A percentile compares a stretch with the other conserved stretches of the same genome.
phyloP scores from a whole-genome alignment of 164 flowering plant genomes.

The Liquidambar formosana region DNA sequence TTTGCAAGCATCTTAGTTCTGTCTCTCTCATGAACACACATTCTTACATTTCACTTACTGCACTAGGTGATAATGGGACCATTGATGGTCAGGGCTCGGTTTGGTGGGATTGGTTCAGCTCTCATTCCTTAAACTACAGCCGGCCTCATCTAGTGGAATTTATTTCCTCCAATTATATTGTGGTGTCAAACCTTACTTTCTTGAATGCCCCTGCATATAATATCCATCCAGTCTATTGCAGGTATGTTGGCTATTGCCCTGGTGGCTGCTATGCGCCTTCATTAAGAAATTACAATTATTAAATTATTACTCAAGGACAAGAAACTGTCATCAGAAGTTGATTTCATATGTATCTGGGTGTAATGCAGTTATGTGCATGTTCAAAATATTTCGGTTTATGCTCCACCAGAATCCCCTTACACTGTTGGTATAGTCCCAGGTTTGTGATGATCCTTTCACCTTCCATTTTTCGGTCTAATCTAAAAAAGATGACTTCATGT shows the following conservation, averaged over 20 bases:
- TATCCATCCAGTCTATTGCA: constrained; percentile 92
- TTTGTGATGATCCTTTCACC: constrained; percentile 4
- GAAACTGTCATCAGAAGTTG: background rate
- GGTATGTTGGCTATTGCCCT: constrained; percentile 34
- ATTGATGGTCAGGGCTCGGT: constrained; percentile 90
- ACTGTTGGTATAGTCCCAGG: constrained; percentile 56
- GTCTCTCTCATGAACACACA: background rate
- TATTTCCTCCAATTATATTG: constrained; percentile 44
- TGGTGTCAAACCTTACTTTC: constrained; percentile 80
- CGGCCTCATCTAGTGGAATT: constrained; percentile 94
- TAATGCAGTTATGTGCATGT: constrained; percentile 42
- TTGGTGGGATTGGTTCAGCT: constrained; percentile 83
- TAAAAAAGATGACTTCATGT: too few species aligned
- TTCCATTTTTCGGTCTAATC: background rate
- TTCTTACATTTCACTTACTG: background rate
- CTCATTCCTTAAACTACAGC: constrained; percentile 68
- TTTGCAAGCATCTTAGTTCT: background rate
- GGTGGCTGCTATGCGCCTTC: background rate
- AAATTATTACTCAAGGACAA: background rate
- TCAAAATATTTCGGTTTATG: constrained; percentile 35
- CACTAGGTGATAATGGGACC: constrained; percentile 88
- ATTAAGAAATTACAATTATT: background rate
- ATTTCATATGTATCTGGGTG: constrained; percentile 1
- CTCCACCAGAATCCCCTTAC: constrained; percentile 40
- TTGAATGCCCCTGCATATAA: constrained; percentile 76